Evolutionary conservation across 2,329 filamentous ascomycete genomes (phyloP).

Genomic region (Ophiostoma tasmaniense): DNA sequence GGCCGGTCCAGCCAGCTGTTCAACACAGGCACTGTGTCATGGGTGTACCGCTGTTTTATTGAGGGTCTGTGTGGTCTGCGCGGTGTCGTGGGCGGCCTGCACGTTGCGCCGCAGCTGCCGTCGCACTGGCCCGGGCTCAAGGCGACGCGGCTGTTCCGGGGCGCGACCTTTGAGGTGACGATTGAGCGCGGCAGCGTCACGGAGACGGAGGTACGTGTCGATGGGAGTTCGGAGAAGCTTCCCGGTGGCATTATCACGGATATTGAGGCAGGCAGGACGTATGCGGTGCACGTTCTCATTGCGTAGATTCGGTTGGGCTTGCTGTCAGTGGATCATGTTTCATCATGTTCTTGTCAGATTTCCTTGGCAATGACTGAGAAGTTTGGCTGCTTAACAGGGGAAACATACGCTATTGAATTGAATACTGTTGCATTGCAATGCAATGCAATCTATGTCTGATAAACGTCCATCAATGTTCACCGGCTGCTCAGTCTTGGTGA

Average conservation of each 20-base stretch:
- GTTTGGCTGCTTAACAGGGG: too few species aligned
- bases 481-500: too few species aligned
- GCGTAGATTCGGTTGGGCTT: conserved; percentile 50
- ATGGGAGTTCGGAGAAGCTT: not conserved
- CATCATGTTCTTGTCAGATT: too few species aligned
- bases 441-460: too few species aligned
- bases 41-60: conserved; percentile 47
- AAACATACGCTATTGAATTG: too few species aligned
- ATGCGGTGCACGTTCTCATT: conserved; percentile 73
- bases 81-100: conserved; percentile 26
- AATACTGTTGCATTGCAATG: too few species aligned
- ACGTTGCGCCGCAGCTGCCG: conserved; percentile 20
- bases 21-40: conserved; percentile 50
- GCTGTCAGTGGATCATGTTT: too few species aligned
- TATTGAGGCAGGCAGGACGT: not conserved
- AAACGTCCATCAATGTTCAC: too few species aligned
- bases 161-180: conserved; percentile 40
- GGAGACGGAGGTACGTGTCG: not conserved
- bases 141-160: conserved; percentile 41
- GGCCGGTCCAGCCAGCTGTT: conserved; percentile 49
- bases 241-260: not conserved
- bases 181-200: conserved; percentile 25
- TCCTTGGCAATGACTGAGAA: too few species aligned
- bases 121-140: conserved; percentile 34
- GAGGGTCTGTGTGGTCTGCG: conserved; percentile 47